Evolutionary conservation across 768 basidiomycete genomes (phyloP).

Genomic region (Trametes gibbosa): DNA sequence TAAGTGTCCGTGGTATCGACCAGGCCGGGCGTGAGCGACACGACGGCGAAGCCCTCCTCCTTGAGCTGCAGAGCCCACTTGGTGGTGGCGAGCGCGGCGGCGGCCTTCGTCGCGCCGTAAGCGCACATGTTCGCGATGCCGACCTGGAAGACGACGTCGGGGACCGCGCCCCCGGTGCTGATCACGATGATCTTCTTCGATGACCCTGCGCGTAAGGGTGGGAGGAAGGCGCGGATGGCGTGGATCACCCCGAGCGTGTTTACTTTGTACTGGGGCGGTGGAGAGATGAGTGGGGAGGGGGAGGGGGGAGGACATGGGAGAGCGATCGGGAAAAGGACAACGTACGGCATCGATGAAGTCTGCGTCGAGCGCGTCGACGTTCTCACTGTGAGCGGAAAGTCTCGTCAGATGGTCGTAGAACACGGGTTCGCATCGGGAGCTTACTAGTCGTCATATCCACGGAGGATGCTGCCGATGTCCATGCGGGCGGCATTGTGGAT

Average conservation of each 20-base stretch:
- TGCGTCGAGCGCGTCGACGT: slow-evolving; percentile 13
- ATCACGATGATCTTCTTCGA: slow-evolving; percentile 31
- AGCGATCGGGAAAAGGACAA: not conserved
- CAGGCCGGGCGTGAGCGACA: not conserved
- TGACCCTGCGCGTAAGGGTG: slow-evolving; percentile 33
- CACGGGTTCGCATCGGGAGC: not conserved
- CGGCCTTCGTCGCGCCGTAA: slow-evolving; percentile 5
- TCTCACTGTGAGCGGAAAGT: not conserved
- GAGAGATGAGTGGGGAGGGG: not conserved
- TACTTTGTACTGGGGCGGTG: slow-evolving; percentile 25
- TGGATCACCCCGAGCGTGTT: slow-evolving; percentile 38
- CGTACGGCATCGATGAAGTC: slow-evolving; percentile 15
- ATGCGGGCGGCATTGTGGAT: slow-evolving; percentile 36
- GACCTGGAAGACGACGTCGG: not conserved
- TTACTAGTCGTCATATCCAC: not conserved
- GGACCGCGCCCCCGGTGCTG: not conserved
- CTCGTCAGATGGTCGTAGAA: no score
- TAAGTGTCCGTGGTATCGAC: not conserved
- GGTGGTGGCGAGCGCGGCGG: not conserved
- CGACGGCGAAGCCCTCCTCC: slow-evolving; percentile 6
- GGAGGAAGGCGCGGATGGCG: slow-evolving; percentile 38
- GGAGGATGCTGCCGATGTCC: not conserved
- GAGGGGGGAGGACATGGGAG: not conserved
- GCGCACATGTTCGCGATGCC: not conserved
- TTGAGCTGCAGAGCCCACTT: slow-evolving; percentile 4